phyloP scores from a whole-genome alignment of 202 grass and related monocot genomes.

The Carex arenaria region DNA sequence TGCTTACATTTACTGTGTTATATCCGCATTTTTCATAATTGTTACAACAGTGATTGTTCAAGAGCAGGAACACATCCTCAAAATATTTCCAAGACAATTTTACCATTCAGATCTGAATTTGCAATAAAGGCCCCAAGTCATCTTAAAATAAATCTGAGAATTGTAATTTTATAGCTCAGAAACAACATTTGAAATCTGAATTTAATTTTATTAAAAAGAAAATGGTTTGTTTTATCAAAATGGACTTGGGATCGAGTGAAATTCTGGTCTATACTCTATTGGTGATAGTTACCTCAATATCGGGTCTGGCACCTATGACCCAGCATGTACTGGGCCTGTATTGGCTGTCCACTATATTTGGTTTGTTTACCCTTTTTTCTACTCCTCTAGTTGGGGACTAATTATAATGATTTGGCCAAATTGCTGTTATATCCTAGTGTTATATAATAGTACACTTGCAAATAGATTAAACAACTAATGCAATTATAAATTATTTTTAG shows the following conservation, averaged over 20 bases:
- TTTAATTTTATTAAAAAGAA: not conserved
- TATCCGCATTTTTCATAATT: constrained; percentile 2
- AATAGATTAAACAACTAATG: constrained; percentile 14
- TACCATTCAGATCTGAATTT: not conserved
- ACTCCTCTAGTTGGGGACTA: not conserved
- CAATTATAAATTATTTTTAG: constrained; percentile 26
- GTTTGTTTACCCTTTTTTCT: not conserved
- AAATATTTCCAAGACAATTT: not conserved
- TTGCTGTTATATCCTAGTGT: not conserved
- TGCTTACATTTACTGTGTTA: constrained; percentile 10
- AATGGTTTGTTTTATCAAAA: not conserved
- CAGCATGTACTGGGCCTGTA: not conserved
- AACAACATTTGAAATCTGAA: not conserved
- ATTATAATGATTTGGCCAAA: not conserved
- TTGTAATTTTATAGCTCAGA: not conserved
- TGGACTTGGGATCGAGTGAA: not conserved
- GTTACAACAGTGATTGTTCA: not conserved
- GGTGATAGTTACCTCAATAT: not conserved
- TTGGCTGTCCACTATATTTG: not conserved
- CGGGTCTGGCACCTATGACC: not conserved
- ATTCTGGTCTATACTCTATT: not conserved
- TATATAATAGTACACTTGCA: not conserved
- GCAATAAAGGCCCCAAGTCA: not conserved
- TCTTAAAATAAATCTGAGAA: not conserved
- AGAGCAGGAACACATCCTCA: not conserved